phyloP scores from a whole-genome alignment of 2,329 filamentous ascomycete species.

The Lachnellula hyalina region DNA sequence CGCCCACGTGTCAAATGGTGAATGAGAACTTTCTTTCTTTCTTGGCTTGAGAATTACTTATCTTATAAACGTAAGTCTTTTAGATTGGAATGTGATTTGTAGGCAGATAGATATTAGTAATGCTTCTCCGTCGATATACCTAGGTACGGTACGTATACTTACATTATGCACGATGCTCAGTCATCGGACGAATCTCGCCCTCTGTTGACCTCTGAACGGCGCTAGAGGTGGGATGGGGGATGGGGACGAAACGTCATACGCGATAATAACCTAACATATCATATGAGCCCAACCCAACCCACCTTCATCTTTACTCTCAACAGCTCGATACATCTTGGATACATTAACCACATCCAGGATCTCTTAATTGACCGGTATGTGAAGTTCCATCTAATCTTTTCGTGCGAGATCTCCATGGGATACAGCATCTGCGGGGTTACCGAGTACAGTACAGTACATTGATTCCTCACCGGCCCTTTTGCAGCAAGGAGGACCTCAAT shows the following conservation, averaged over 20 bases:
- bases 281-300: not conserved
- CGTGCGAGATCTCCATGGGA: not conserved
- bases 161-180: conserved; percentile 18
- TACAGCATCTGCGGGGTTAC: not conserved
- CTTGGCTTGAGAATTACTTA: too few relatives aligned
- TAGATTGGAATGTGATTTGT: too few relatives aligned
- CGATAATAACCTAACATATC: conserved; percentile 2
- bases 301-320: not conserved
- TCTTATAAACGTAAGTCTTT: too few relatives aligned
- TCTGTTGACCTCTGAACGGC: not conserved
- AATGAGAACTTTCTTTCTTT: too few relatives aligned
- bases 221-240: conserved; percentile 21
- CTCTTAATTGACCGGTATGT: conserved; percentile 17
- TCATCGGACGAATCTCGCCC: conserved; percentile 12
- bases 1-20: too few relatives aligned
- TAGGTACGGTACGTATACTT: not conserved
- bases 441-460: not conserved
- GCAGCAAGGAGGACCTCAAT: not conserved
- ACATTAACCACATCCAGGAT: not conserved
- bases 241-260: conserved; percentile 17
- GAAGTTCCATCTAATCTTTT: not conserved
- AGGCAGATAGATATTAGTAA: too few relatives aligned
- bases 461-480: not conserved
- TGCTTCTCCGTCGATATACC: not conserved
- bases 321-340: not conserved